Base-by-base conservation (phyloP, 2,329 filamentous ascomycete genomes). In the Colletotrichum sojae region DNA sequence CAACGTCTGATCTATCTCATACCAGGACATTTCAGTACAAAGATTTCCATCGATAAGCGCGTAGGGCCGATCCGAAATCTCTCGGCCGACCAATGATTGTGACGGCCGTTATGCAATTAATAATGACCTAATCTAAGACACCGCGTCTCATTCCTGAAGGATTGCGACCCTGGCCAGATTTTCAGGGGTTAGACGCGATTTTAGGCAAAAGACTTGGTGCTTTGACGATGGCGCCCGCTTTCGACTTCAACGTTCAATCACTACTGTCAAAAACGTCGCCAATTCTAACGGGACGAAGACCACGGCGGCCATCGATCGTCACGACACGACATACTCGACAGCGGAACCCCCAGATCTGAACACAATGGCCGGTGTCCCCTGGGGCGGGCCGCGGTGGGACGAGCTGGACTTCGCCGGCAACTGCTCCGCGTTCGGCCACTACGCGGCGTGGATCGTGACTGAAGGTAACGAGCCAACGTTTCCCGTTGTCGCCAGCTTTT, bases 361-460 rank as follows among this genome's bases (percentile, higher is more conserved):
- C 49, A 52, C 12, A 18, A 68, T 68, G 53, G 43, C 46, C 18
- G 27, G 22, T 13, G 18, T 68, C 13, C 65, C 55, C 0, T 67
- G 69, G 51, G 36, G 59, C 39, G 36, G 27, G 4, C 18, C 57
- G 12, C 5, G 43, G 2, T 65, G 69, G 69, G 40, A 27, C 13
- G 52, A 63, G 22, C 51, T 62, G 31, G 39, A 55, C 13, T n/a
- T 71, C 20, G 5, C 22, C 20, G 16, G 10, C 16, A 62, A 69
- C 20, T 71, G 65, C 55, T 57, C 59, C 9, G 31, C 49, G 25
- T 57, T 53, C 16, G 69, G 54, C 43, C 43, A 49, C 18, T 71
- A 71, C 51, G 56, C 66, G 6, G 60, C 59, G 10, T 71, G 69
- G 65, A 45, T 71, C 18, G 15, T 69, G 6, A 57, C 54, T 5